phyloP scores from a whole-genome alignment of 139 green algal genomes.

The Edaphochlamys debaryana region DNA sequence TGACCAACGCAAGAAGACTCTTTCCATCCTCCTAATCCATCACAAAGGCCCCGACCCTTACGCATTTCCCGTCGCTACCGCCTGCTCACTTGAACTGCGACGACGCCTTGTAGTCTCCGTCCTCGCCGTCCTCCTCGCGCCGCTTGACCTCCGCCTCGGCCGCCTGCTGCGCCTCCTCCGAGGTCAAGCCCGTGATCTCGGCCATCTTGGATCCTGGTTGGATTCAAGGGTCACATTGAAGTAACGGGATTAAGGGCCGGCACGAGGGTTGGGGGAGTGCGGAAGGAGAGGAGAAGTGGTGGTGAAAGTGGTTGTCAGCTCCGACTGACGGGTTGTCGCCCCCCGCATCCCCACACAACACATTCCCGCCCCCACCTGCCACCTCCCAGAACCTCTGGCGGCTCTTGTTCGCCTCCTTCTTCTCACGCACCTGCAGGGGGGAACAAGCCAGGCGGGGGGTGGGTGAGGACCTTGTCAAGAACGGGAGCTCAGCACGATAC shows the following conservation, averaged over 20 bases:
- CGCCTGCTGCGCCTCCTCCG: slow-evolving; percentile 80
- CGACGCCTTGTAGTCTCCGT: slow-evolving; percentile 56
- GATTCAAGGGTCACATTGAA: too few species aligned
- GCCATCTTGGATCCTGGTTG: slow-evolving; percentile 89
- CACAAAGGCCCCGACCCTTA: too few species aligned
- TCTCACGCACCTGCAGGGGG: slow-evolving; percentile 75
- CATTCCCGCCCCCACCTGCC: slow-evolving; percentile 77
- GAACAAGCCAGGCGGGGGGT: too few species aligned
- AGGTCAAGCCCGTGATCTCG: slow-evolving; percentile 91
- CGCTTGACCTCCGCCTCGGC: slow-evolving; percentile 53
- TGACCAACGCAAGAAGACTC: too few species aligned
- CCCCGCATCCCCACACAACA: too few species aligned
- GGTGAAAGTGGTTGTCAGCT: too few species aligned
- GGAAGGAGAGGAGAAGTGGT: neutral
- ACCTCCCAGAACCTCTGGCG: slow-evolving; percentile 97
- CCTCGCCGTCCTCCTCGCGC: slow-evolving; percentile 44
- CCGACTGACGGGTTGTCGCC: too few species aligned
- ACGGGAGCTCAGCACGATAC: too few species aligned
- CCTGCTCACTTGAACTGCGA: slow-evolving; percentile 73
- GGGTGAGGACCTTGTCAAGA: too few species aligned
- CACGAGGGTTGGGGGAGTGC: neutral
- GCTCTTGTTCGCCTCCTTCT: slow-evolving; percentile 92
- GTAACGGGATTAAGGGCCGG: neutral
- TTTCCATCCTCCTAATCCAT: too few species aligned
- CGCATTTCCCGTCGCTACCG: neutral